Base-by-base conservation (phyloP, 371 early-diverging fungal species). In the Nosema granulosis region DNA sequence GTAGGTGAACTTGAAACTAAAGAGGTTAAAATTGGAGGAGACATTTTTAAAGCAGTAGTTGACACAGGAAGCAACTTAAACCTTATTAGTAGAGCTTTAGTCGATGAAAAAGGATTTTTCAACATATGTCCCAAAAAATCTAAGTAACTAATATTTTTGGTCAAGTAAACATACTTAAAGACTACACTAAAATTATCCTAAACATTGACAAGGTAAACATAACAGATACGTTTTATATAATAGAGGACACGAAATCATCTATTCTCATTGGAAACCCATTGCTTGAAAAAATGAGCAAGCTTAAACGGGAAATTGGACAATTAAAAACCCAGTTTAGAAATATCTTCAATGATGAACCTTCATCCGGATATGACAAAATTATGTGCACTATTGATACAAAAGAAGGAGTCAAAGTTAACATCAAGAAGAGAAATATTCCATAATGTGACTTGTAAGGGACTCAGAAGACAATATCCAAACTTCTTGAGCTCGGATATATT, bases 401-500 rank as follows among this genome's bases (percentile, higher is more conserved):
- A 22, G 32, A 63, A 63, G 63, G 35, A 13, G 37, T 9, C 16
- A 63, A 34, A 20, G 63, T 63, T 34, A 34, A 31, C 20, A 22
- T 18, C 22, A 63, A 63, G 24, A 9, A 16, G 37, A 31, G 34
- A 6, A 16, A 38, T 12, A 3, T 63, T 3, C 37, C 63, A 29
- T 26, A 63, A 35, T 20, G 32, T 3, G 26, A 38, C n/a, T 26
- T 31, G 22, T 34, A 63, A 37, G 34, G 34, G 6, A 35, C 34
- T 9, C 22, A 35, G 37, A 4, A 34, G 20, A 34, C 26, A 63
- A 22, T 63, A 31, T 3, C 12, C 11, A 63, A 34, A 37, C 22
- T 63, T 16, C 11, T 49, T 22, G 52, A 67, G 57, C n/a, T 4
- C 0, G 49, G 71, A 6, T 59, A 79, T n/a, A 73, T 80, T 32